Base-by-base conservation (phyloP, 2,329 filamentous ascomycete genomes). In the Cladophialophora chaetospira region DNA sequence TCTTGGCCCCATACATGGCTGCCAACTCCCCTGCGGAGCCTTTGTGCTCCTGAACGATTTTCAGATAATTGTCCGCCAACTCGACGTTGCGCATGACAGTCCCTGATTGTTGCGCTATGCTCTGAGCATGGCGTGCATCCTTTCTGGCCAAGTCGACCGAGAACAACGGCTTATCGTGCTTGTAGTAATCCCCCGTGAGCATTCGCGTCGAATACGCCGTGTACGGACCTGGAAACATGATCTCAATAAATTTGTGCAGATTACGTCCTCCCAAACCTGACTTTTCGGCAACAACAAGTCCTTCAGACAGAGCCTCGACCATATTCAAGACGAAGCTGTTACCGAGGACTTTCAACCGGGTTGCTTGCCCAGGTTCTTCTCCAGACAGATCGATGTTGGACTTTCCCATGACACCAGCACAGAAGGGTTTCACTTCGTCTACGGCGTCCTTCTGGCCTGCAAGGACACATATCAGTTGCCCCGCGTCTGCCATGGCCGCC, bases 321-420 rank as follows among this genome's bases (percentile, higher is more conserved):
- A 92, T 91, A 74, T 89, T 88, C 36, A 95, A 71, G 66, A 96
- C 81, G 70, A 96, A 92, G 0, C 88, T 89, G 72, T 96, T 96
- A 54, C 91, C 91, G 8, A 95, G 80, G 17, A 96, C 79, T 74
- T 96, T 93, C 46, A 96, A 77, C 45, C 84, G 81, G 1, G 84
- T 81, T 4, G 90, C 86, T 49, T 84, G 82, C 47, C 86, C 82
- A 48, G 86, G 84, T 0, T 86, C 81, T 71, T 89, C 81, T 61
- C 81, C 84, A 45, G 79, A 79, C 71, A 91, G 85, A 69, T 92
- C 84, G 57, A 94, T 85, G 61, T 85, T 82, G 1, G 79, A 81
- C 29, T 82, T 80, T 2, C 85, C 82, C 67, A 87, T 88, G 13
- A 94, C 88, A 53, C 86, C 88, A 57, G 82, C 84, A 57, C 86